Evolutionary conservation across 352 stramenopile species (phyloP), one percentile per base, ranked within the genome.

Genomic region (Blastocystis sp.): DNA sequence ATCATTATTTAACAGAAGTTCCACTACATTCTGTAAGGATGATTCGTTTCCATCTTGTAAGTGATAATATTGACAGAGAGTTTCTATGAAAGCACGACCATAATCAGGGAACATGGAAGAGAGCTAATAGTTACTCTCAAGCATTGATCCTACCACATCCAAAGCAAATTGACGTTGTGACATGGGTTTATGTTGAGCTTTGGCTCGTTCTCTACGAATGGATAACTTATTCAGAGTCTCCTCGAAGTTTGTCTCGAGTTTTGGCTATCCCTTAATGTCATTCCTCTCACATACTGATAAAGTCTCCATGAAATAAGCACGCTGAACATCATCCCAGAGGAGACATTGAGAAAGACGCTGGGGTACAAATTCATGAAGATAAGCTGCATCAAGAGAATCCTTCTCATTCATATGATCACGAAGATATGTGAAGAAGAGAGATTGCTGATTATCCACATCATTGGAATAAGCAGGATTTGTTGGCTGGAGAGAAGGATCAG

Each of bases 71-170:
- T 83, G 71, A 35, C 46, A 63, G 0, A 83, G 16, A 4, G 71
- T 56, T 27, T 83, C 71, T 2, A 83, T 39, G n/a, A 67, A 83
- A 24, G 71, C 71, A 52, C 58, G 63, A 12, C 71, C 71, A 19
- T 49, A 83, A 42, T 57, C 35, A 16, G 71, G 71, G 35, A 83
- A 83, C 71, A 83, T 83, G 27, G 57, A 52, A 24, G 16, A 67
- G 7, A 83, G 35, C 71, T 83, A 43, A 3, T 9, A 65, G 1
- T 67, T 27, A 46, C 14, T 32, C 9, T 6, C 19, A 66, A 43
- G 7, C 16, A 19, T n/a, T 7, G 11, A 16, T 19, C 5, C 29
- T 65, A 83, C 71, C 29, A 57, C 12, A 43, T 83, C 71, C 1
- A 83, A 24, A 9, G 71, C 71, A 12, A 83, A 52, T 29, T 83